Conservation (phyloP, 169 alveolate species). For the Plasmodium fragile region DNA sequence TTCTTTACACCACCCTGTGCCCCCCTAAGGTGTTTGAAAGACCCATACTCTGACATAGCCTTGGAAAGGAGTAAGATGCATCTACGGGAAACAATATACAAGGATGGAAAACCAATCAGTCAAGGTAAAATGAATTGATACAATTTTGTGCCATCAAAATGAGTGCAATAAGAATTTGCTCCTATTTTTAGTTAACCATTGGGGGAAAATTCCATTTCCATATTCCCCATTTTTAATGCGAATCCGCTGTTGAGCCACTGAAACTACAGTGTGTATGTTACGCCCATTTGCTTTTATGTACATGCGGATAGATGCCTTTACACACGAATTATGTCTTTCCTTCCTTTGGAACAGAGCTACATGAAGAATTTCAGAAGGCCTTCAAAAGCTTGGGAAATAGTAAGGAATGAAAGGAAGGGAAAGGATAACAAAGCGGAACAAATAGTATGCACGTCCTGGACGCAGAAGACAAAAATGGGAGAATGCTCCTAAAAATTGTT, state of each 20-base stretch:
- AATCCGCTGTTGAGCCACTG: background rate
- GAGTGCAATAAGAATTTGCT: background rate
- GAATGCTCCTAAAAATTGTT: background rate
- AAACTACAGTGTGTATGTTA: background rate
- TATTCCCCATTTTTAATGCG: background rate
- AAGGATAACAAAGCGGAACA: background rate
- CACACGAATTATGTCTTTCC: background rate
- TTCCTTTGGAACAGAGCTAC: conserved; percentile 43
- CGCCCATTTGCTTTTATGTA: background rate
- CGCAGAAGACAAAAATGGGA: background rate
- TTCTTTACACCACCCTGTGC: background rate
- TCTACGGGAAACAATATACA: conserved; percentile 81
- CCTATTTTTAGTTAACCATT: background rate
- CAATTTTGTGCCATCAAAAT: background rate
- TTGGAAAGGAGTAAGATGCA: conserved; percentile 84
- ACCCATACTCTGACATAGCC: conserved; percentile 86
- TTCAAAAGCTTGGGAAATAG: conserved; percentile 26
- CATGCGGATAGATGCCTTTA: conserved; percentile 10
- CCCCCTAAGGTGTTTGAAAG: conserved; percentile 84
- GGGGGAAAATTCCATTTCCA: background rate
- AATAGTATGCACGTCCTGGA: background rate
- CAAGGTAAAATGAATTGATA: conserved; percentile 77
- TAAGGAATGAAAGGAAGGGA: conserved; percentile 18
- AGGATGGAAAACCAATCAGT: conserved; percentile 82
- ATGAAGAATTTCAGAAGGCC: conserved; percentile 74